Percentiles rank a stretch among this genome's conserved stretches.
Conservation (phyloP, 345 rosid genomes). For the Zanthoxylum bungeanum region DNA sequence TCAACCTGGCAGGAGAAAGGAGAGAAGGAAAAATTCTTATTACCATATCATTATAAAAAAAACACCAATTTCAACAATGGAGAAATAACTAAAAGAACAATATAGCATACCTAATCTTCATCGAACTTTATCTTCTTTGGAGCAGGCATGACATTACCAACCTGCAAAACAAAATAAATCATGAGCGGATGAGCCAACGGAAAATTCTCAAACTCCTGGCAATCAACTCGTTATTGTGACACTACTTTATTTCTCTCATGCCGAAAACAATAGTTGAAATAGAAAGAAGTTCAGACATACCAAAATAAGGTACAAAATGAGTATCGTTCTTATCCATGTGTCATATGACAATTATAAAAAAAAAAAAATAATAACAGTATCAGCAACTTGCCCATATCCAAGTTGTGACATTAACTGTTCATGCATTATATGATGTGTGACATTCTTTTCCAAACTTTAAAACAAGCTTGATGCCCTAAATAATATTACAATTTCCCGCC, state of each 20-base stretch:
- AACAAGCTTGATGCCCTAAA: background rate
- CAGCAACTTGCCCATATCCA: background rate
- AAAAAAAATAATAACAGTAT: no score
- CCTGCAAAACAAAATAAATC: constrained; percentile 37
- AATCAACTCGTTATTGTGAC: background rate
- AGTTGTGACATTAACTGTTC: background rate
- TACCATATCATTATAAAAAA: background rate
- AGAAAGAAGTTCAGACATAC: background rate
- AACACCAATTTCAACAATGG: background rate
- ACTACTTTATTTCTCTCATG: background rate
- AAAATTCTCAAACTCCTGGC: background rate
- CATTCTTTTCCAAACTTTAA: background rate
- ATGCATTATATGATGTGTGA: background rate
- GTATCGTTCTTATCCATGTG: background rate
- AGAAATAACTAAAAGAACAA: background rate
- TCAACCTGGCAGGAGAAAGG: background rate
- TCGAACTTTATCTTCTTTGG: constrained; percentile 81
- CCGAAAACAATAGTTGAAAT: background rate
- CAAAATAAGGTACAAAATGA: background rate
- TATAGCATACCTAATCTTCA: constrained; percentile 38
- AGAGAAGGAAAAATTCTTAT: background rate
- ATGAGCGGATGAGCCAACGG: background rate
- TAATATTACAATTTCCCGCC: constrained; percentile 3
- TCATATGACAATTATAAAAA: background rate
- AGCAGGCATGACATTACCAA: constrained; percentile 47